These are phyloP conservation scores for Globisporangium echinulatum DNA, from an alignment of 352 stramenopile genomes.

Conservation along the genomic window DNA sequence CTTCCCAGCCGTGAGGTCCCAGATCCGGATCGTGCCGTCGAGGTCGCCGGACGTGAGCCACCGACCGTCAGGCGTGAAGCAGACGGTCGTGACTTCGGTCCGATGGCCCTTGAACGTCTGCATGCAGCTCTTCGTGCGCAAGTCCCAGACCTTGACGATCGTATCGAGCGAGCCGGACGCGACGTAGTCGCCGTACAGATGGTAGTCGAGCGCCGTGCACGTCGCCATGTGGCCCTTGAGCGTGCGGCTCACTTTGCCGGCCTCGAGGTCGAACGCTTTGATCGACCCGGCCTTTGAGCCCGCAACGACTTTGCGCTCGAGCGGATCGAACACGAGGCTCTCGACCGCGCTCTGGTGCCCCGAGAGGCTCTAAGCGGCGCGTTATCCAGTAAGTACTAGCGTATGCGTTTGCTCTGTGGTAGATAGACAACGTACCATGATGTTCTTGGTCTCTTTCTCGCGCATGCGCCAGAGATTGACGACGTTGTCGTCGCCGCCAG, in stretches of 20 bases:
- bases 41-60: slow-evolving; percentile 76
- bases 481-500: slow-evolving; percentile 69
- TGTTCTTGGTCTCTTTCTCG: slow-evolving; percentile 85
- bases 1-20: slow-evolving; percentile 76
- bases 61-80: slow-evolving; percentile 73
- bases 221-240: slow-evolving; percentile 84
- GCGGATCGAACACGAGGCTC: slow-evolving; percentile 76
- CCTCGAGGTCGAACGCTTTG: slow-evolving; percentile 79
- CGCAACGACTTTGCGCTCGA: slow-evolving; percentile 68
- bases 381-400: background rate
- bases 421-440: slow-evolving; percentile 41
- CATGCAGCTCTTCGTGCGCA: slow-evolving; percentile 83
- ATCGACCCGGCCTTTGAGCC: slow-evolving; percentile 78
- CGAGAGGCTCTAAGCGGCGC: slow-evolving; percentile 44
- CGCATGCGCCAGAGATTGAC: slow-evolving; percentile 85
- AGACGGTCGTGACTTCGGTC: slow-evolving; percentile 68
- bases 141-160: slow-evolving; percentile 84
- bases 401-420: background rate
- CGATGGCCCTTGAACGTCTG: slow-evolving; percentile 82
- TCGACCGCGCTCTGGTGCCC: slow-evolving; percentile 73
- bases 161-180: slow-evolving; percentile 77
- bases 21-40: slow-evolving; percentile 78
- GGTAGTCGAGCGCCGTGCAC: slow-evolving; percentile 74
- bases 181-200: slow-evolving; percentile 83
- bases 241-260: slow-evolving; percentile 68